Percentiles rank a stretch among this genome's conserved stretches.
phyloP scores from a whole-genome alignment of 2,329 filamentous ascomycete genomes.

The Rachicladosporium sp. region DNA sequence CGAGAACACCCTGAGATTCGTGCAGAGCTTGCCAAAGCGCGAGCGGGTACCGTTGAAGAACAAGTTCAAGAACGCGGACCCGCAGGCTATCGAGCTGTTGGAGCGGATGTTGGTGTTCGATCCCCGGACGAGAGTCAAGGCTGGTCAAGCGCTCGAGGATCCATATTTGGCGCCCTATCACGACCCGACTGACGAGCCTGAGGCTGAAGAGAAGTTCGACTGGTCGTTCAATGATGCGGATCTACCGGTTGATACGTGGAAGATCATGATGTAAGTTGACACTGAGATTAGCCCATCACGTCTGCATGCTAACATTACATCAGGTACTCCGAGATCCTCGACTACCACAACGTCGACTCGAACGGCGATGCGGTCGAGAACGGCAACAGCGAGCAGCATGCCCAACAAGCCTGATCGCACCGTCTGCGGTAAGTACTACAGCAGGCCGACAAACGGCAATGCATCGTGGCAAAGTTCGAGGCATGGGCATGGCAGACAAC shows the following conservation, averaged over 20 bases:
- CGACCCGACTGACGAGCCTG: slow-evolving; percentile 90
- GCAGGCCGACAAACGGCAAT: too few relatives aligned
- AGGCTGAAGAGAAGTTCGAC: slow-evolving; percentile 94
- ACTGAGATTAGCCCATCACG: background rate
- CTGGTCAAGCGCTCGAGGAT: slow-evolving; percentile 73
- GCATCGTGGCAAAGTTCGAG: too few relatives aligned
- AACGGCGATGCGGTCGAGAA: slow-evolving; percentile 15
- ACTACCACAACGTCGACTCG: slow-evolving; percentile 86
- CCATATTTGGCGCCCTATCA: slow-evolving; percentile 95
- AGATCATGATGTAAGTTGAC: slow-evolving; percentile 89
- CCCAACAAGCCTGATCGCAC: too few relatives aligned
- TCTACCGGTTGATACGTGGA: slow-evolving; percentile 97
- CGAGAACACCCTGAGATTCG: slow-evolving; percentile 94
- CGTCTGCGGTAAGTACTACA: too few relatives aligned
- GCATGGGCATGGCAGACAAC: too few relatives aligned
- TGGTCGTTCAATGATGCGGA: slow-evolving; percentile 99
- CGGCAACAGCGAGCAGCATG: background rate
- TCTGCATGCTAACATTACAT: slow-evolving; percentile 6
- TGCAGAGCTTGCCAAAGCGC: slow-evolving; percentile 90
- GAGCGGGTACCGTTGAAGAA: slow-evolving; percentile 74
- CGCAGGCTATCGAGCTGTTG: slow-evolving; percentile 77
- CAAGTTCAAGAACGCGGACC: slow-evolving; percentile 94
- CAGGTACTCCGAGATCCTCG: slow-evolving; percentile 97
- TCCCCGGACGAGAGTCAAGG: slow-evolving; percentile 88
- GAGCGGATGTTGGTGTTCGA: slow-evolving; percentile 98